Percentiles rank a stretch among this genome's conserved stretches.
Evolutionary conservation across 2,329 filamentous ascomycete genomes (phyloP).

Genomic region (Knoxdaviesia capensis): DNA sequence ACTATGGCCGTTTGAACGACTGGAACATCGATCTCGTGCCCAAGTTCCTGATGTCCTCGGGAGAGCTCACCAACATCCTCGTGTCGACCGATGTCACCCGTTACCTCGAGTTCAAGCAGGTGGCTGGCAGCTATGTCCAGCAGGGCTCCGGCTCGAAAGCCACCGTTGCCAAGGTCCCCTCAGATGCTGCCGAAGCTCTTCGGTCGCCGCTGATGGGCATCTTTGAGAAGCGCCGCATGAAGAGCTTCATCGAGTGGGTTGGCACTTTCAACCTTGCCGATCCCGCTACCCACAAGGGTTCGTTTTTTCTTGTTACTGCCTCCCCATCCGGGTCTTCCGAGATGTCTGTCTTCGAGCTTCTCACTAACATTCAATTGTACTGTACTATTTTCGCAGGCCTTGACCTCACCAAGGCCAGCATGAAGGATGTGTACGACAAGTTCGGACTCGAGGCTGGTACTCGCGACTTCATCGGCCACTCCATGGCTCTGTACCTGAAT

Average conservation of each 20-base stretch:
- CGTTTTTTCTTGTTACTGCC: slow-evolving; percentile 8
- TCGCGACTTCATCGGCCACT: slow-evolving; percentile 90
- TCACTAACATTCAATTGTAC: not conserved
- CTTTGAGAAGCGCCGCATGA: slow-evolving; percentile 93
- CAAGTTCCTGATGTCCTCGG: slow-evolving; percentile 96
- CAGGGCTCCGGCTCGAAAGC: slow-evolving; percentile 66
- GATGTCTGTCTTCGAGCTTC: not conserved
- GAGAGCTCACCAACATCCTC: slow-evolving; percentile 95
- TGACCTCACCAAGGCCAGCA: slow-evolving; percentile 57
- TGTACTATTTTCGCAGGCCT: slow-evolving; percentile 36
- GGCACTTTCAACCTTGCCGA: slow-evolving; percentile 70
- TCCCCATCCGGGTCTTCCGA: not conserved
- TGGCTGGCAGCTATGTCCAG: slow-evolving; percentile 91
- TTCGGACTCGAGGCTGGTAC: slow-evolving; percentile 80
- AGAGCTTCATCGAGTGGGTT: slow-evolving; percentile 92
- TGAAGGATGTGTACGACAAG: slow-evolving; percentile 99
- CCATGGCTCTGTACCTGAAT: slow-evolving; percentile 92
- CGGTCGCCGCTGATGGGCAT: slow-evolving; percentile 89
- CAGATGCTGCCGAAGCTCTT: slow-evolving; percentile 76
- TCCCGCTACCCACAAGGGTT: slow-evolving; percentile 76
- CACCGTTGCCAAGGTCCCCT: slow-evolving; percentile 91
- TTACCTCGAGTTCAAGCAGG: slow-evolving; percentile 85
- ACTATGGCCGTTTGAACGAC: slow-evolving; percentile 89
- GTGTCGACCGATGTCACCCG: slow-evolving; percentile 83
- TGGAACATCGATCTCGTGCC: slow-evolving; percentile 99